Evolutionary conservation across 306 rosid species (phyloP).

Genomic region (Arachis hypogaea): DNA sequence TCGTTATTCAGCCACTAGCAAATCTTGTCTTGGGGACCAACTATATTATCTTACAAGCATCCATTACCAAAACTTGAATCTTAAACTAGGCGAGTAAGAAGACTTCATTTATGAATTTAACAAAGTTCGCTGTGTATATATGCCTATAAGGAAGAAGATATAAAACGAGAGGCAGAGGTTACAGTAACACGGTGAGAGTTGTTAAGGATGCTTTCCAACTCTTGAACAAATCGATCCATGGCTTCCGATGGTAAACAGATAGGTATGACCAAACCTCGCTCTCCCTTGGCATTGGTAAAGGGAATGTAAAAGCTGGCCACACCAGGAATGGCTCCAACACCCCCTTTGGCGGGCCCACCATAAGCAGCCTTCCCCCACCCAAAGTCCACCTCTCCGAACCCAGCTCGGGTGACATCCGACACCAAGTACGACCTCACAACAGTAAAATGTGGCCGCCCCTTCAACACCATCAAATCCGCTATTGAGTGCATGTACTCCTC

Average conservation of each 20-base stretch:
- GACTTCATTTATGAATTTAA: neutral
- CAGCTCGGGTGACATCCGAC: constrained; percentile 57
- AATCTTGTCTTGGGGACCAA: no score
- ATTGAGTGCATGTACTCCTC: constrained; percentile 64
- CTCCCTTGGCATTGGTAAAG: constrained; percentile 37
- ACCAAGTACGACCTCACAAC: constrained; percentile 51
- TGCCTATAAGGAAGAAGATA: constrained; percentile 16
- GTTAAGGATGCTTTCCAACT: constrained; percentile 32
- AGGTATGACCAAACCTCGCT: constrained; percentile 54
- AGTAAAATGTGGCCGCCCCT: constrained; percentile 50
- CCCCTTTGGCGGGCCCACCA: constrained; percentile 60
- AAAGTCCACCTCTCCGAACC: constrained; percentile 54
- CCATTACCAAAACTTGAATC: neutral
- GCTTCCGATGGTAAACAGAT: constrained; percentile 53
- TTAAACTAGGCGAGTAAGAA: neutral
- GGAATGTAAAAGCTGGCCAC: constrained; percentile 53
- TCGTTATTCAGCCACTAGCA: no score
- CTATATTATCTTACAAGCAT: no score
- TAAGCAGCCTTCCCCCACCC: constrained; percentile 67
- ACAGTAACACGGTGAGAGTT: neutral
- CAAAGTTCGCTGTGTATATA: neutral
- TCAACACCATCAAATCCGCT: constrained; percentile 57
- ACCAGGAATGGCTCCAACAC: constrained; percentile 56
- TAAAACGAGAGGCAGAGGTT: neutral
- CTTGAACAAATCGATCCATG: constrained; percentile 54